A percentile compares a stretch with the other conserved stretches of the same genome.
These are phyloP conservation scores for Mastigamoeba balamuthi DNA, from an alignment of 78 protist species.

Conservation along the genomic window DNA sequence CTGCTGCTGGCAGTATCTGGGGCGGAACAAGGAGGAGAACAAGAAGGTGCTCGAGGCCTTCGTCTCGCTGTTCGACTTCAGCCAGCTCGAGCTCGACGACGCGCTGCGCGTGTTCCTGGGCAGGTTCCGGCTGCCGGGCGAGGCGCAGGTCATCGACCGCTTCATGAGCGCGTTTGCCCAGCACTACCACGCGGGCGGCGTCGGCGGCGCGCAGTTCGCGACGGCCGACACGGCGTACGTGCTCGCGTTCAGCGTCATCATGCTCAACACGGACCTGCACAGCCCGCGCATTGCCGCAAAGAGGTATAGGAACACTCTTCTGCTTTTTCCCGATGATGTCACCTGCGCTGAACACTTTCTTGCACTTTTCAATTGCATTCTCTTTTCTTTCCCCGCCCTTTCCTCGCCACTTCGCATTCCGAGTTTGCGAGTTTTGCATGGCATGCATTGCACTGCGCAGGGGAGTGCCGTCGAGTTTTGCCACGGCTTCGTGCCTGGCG, in stretches of 20 bases:
- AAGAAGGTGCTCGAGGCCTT: slow-evolving; percentile 73
- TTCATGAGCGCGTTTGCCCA: slow-evolving; percentile 95
- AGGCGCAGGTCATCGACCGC: slow-evolving; percentile 92
- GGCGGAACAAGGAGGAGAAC: no score
- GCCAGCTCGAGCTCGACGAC: slow-evolving; percentile 58
- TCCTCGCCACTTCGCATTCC: no score
- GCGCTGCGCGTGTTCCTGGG: slow-evolving; percentile 70
- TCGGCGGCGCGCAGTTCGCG: slow-evolving; percentile 13
- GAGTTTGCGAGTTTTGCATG: no score
- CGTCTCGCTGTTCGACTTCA: slow-evolving; percentile 67
- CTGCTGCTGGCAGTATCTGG: no score
- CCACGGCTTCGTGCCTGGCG: no score
- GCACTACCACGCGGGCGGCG: slow-evolving; percentile 59
- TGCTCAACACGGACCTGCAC: slow-evolving; percentile 82
- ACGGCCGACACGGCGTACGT: slow-evolving; percentile 41
- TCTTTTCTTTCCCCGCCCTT: no score
- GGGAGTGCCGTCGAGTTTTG: no score
- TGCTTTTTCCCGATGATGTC: no score
- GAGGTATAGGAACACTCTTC: no score
- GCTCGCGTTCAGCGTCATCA: slow-evolving; percentile 55
- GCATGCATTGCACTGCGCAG: no score
- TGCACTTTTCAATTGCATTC: no score
- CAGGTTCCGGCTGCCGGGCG: slow-evolving; percentile 94
- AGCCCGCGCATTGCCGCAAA: slow-evolving; percentile 59
- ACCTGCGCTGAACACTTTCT: no score